Base-by-base conservation (phyloP, 352 stramenopile species). In the Globisporangium takayamanum region DNA sequence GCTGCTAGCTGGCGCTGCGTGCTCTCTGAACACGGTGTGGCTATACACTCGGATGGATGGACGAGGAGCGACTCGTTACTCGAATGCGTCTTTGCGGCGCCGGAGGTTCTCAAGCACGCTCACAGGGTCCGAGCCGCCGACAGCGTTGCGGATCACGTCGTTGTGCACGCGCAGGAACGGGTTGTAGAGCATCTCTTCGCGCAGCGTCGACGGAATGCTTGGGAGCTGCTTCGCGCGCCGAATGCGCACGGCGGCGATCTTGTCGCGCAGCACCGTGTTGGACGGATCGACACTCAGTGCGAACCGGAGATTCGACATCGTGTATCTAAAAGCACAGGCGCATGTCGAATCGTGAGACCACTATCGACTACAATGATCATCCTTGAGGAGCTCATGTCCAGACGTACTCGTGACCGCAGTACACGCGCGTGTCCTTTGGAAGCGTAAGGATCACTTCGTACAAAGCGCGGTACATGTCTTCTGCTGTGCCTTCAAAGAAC, bases 241-340 rank as follows among this genome's bases (percentile, higher is more conserved):
- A 53, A 91, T 84, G 61, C 80, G 87, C 55, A 93, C 82, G 16
- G 80, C 64, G 36, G 86, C 81, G 49, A 96, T 87, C 69, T 97
- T 97, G 52, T 95, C 81, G 11, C 72, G 76, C 62, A 97, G 65
- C 22, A 78, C 79, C 2, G 71, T 71, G 76, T 98, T 98, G 15
- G 87, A 89, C 25, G 94, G 93, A 63, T 98, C 94, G 10, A 98
- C 84, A 59, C 79, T 97, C 46, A 97, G 65, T 4, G 95, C 95
- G 58, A 97, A 98, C 30, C 84, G 87, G 22, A 96, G 73, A 73
- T 98, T 98, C 46, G 80, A 80, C 76, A 93, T 76, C 1, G 94
- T 98, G 63, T 98, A 98, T 30, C 72, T 79, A 25, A 47, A 22
- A 2, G 10, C 41, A 47, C 4, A 47, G 3, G 22, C 18, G 14